Conservation (phyloP, 352 stramenopile species). For the Globisporangium rhizosaccharum region DNA sequence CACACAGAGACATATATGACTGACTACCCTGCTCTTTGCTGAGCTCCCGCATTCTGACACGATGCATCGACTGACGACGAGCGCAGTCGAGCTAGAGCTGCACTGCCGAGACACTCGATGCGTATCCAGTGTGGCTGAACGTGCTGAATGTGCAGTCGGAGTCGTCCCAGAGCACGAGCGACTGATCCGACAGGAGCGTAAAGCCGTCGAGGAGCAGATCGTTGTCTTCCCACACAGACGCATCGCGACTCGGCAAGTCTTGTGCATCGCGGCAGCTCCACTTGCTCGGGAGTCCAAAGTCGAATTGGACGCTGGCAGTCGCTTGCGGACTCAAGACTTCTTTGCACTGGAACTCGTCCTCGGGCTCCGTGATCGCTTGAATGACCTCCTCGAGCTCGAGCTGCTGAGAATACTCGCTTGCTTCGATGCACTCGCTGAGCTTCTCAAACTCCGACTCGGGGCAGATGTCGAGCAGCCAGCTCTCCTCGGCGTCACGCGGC, state of each 20-base stretch:
- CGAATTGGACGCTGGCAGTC: conserved; percentile 14
- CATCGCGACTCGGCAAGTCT: conserved; percentile 16
- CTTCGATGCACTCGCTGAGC: background rate
- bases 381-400: conserved; percentile 12
- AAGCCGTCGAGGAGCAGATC: conserved; percentile 33
- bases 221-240: conserved; percentile 32
- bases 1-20: background rate
- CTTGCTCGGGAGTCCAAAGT: conserved; percentile 49
- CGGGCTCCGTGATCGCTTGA: conserved; percentile 11
- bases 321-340: conserved; percentile 5
- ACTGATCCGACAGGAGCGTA: conserved; percentile 21
- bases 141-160: background rate
- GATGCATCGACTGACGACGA: background rate
- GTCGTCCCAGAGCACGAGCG: conserved; percentile 12
- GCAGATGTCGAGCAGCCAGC: conserved; percentile 6
- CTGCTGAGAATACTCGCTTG: conserved; percentile 6
- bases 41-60: conserved; percentile 8
- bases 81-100: conserved; percentile 1
- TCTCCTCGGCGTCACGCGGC: background rate
- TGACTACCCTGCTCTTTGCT: background rate
- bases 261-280: conserved; percentile 35
- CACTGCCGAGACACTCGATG: background rate
- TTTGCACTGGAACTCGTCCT: conserved; percentile 9
- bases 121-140: background rate
- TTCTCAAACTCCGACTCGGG: conserved; percentile 6